These are phyloP conservation scores for Penicillium sp. DNA, from an alignment of 2,329 filamentous ascomycete genomes.

Conservation along the genomic window DNA sequence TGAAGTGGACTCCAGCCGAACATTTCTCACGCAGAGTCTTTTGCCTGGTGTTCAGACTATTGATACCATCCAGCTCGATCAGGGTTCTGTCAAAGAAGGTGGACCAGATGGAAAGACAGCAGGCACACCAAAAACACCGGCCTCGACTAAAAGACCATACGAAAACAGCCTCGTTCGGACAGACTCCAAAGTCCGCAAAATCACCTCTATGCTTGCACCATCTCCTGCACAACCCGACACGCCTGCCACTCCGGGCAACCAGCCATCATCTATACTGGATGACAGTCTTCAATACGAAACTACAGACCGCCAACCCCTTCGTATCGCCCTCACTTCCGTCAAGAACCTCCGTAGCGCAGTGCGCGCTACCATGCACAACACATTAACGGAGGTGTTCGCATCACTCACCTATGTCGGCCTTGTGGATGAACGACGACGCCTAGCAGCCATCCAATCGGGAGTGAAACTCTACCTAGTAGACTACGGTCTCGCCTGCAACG, in stretches of 20 bases:
- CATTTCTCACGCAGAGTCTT: slow-evolving; percentile 89
- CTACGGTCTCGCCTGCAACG: slow-evolving; percentile 80
- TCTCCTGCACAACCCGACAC: slow-evolving; percentile 26
- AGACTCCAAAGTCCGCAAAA: slow-evolving; percentile 84
- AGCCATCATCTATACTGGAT: slow-evolving; percentile 21
- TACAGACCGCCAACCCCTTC: slow-evolving; percentile 65
- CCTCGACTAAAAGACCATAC: slow-evolving; percentile 56
- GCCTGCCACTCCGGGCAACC: slow-evolving; percentile 34
- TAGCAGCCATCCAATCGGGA: slow-evolving; percentile 90
- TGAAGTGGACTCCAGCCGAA: slow-evolving; percentile 87
- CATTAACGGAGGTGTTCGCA: slow-evolving; percentile 81
- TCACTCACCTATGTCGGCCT: slow-evolving; percentile 91
- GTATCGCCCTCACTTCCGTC: slow-evolving; percentile 76
- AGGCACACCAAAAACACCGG: slow-evolving; percentile 37
- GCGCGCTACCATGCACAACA: slow-evolving; percentile 76
- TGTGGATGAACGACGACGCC: slow-evolving; percentile 79
- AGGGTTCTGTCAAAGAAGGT: slow-evolving; percentile 22
- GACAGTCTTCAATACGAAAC: slow-evolving; percentile 68
- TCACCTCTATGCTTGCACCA: slow-evolving; percentile 89
- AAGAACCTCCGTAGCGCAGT: slow-evolving; percentile 80
- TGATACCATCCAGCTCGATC: slow-evolving; percentile 29
- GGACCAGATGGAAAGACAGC: slow-evolving; percentile 37
- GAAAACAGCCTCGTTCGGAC: slow-evolving; percentile 90
- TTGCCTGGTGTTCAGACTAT: slow-evolving; percentile 64
- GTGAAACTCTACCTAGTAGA: slow-evolving; percentile 91